Percentiles rank a stretch among this genome's conserved stretches.
These are phyloP conservation scores for Cyclocybe aegerita DNA, from an alignment of 768 basidiomycete genomes.

Conservation along the genomic window DNA sequence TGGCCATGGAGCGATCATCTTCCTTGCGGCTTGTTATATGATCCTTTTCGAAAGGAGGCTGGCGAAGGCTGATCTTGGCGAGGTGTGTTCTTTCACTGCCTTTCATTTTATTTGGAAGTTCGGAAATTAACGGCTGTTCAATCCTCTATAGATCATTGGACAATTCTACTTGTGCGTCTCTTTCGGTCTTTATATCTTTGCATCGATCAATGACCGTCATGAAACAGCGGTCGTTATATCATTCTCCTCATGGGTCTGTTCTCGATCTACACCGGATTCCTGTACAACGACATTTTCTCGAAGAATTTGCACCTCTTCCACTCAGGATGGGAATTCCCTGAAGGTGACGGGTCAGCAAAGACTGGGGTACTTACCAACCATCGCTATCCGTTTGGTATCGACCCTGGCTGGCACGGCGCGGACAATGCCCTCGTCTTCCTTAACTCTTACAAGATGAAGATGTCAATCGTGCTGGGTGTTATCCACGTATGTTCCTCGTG, in stretches of 20 bases:
- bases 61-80: conserved; percentile 71
- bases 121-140: background rate
- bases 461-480: conserved; percentile 95
- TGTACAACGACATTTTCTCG: conserved; percentile 99
- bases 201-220: conserved; percentile 10
- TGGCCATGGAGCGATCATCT: conserved; percentile 88
- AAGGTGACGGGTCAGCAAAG: conserved; percentile 38
- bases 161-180: conserved; percentile 88
- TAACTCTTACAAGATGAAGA: conserved; percentile 99
- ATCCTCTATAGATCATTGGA: conserved; percentile 60
- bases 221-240: conserved; percentile 89
- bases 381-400: conserved; percentile 91
- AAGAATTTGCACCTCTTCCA: conserved; percentile 84
- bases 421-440: conserved; percentile 91
- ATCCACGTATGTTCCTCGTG: conserved; percentile 69
- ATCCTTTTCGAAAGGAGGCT: conserved; percentile 83
- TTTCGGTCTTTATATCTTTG: conserved; percentile 3
- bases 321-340: conserved; percentile 84
- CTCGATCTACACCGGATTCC: conserved; percentile 93
- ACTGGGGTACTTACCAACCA: conserved; percentile 57
- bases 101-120: background rate
- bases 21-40: conserved; percentile 77
- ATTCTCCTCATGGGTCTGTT: conserved; percentile 98
- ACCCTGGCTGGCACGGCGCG: conserved; percentile 93
- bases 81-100: conserved; percentile 41